Conservation (phyloP, 1,284 basidiomycete genomes). For the Megacollybia platyphylla region DNA sequence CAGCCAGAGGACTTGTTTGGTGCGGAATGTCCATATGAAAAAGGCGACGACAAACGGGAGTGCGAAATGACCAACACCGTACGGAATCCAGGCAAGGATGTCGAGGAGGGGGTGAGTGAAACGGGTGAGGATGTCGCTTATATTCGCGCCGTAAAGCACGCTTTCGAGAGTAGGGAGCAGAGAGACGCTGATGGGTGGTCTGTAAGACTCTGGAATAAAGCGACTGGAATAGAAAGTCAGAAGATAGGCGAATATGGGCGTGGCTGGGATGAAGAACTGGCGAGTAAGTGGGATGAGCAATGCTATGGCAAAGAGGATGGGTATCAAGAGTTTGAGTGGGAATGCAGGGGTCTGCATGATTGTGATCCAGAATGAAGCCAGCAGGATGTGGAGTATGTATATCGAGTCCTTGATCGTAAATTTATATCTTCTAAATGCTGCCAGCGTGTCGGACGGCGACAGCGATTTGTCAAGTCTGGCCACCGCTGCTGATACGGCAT, state of each 20-base stretch:
- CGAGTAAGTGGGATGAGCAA: slow-evolving; percentile 80
- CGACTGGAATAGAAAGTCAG: slow-evolving; percentile 79
- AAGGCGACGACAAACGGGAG: slow-evolving; percentile 73
- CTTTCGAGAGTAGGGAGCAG: slow-evolving; percentile 90
- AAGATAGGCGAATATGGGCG: slow-evolving; percentile 79
- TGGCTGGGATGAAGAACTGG: slow-evolving; percentile 88
- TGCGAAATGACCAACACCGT: slow-evolving; percentile 86
- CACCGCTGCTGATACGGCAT: slow-evolving; percentile 48
- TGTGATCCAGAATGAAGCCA: slow-evolving; percentile 65
- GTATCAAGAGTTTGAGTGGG: slow-evolving; percentile 72
- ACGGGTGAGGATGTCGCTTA: slow-evolving; percentile 90
- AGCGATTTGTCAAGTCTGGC: slow-evolving; percentile 68
- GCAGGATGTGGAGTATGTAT: slow-evolving; percentile 51
- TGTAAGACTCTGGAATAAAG: slow-evolving; percentile 66
- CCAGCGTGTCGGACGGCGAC: slow-evolving; percentile 57
- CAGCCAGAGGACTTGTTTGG: slow-evolving; percentile 70
- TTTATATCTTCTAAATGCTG: slow-evolving; percentile 44
- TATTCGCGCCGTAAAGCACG: slow-evolving; percentile 93
- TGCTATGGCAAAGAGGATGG: slow-evolving; percentile 55
- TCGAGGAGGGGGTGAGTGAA: slow-evolving; percentile 90
- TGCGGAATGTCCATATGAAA: slow-evolving; percentile 49
- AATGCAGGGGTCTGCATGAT: slow-evolving; percentile 68
- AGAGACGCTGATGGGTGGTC: slow-evolving; percentile 83
- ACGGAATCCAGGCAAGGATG: slow-evolving; percentile 91
- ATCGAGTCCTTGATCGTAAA: slow-evolving; percentile 51